phyloP scores from a whole-genome alignment of 202 grass and related monocot species.

The Brachypodium distachyon region DNA sequence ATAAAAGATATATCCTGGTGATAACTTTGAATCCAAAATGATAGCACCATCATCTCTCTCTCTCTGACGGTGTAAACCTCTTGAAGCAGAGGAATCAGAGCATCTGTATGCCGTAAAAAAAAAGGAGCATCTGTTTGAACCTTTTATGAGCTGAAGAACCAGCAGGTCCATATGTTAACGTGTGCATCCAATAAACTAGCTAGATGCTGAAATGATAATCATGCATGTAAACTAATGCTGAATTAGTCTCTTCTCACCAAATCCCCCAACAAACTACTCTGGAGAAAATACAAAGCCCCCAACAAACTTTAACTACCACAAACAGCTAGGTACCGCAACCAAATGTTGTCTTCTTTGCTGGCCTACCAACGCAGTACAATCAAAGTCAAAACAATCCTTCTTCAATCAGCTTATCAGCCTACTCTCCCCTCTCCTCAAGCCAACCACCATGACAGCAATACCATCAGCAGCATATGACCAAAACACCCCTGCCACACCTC shows the following conservation, averaged over 20 bases:
- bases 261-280: slow-evolving; percentile 28
- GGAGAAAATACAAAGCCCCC: slow-evolving; percentile 9
- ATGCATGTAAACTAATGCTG: slow-evolving; percentile 7
- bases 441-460: slow-evolving; percentile 81
- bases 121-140: not conserved
- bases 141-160: not conserved
- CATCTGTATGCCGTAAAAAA: not conserved
- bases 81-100: not conserved
- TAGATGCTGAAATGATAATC: slow-evolving; percentile 22
- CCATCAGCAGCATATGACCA: slow-evolving; percentile 15
- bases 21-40: slow-evolving; percentile 17
- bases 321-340: slow-evolving; percentile 27
- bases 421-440: slow-evolving; percentile 22
- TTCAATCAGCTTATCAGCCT: not conserved
- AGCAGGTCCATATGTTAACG: not conserved
- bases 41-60: slow-evolving; percentile 29
- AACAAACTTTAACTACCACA: slow-evolving; percentile 48
- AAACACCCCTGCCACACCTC: slow-evolving; percentile 26
- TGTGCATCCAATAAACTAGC: not conserved
- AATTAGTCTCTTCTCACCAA: slow-evolving; percentile 24
- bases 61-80: slow-evolving; percentile 7
- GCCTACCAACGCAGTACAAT: slow-evolving; percentile 23
- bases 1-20: slow-evolving; percentile 11
- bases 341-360: slow-evolving; percentile 13
- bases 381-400: slow-evolving; percentile 65